Evolutionary conservation across 345 rosid species (phyloP), one percentile per base, ranked within the genome.

Genomic region (Passiflora organensis): DNA sequence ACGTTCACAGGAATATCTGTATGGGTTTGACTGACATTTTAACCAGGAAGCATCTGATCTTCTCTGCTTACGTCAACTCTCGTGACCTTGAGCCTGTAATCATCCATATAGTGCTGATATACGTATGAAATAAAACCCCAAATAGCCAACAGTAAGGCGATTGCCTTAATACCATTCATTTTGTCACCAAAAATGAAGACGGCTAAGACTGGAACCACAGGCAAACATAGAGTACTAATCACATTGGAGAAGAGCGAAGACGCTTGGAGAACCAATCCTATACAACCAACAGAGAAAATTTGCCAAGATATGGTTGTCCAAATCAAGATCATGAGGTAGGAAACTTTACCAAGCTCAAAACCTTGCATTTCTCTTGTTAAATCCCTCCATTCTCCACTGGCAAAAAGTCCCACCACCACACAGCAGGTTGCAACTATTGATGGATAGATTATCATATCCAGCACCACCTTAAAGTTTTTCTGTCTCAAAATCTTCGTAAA

Each of bases 401-500:
- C 65, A 13, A 49, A 58, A 50, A 63, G 66, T 9, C 69, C 69
- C 8, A 59, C 52, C 1, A 55, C 11, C 2, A 48, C 20, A 38
- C 32, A 51, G 1, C 15, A 6, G 1, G 48, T 58, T 0, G 56
- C 55, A 6, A 48, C 60, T 0, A 65, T 0, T 6, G 57, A 37
- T 24, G 52, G 63, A 14, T 51, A 78, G 1, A 78, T 24, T 32
- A 56, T 56, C 73, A 74, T 59, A 13, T 74, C 68, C 49, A 78
- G 2, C n/a, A 79, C 66, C 6, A 43, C 68, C 43, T 73, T 19
- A 28, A 72, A 70, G 1, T 52, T 65, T 59, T 73, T 67, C 17
- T 42, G 50, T 54, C 71, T 80, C 0, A 78, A 37, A 18, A 80
- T 41, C 59, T 60, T 72, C 15, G 11, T 56, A 55, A 83, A 83